phyloP scores from a whole-genome alignment of 2,329 filamentous ascomycete genomes.

The Tolypocladium endophyticum region DNA sequence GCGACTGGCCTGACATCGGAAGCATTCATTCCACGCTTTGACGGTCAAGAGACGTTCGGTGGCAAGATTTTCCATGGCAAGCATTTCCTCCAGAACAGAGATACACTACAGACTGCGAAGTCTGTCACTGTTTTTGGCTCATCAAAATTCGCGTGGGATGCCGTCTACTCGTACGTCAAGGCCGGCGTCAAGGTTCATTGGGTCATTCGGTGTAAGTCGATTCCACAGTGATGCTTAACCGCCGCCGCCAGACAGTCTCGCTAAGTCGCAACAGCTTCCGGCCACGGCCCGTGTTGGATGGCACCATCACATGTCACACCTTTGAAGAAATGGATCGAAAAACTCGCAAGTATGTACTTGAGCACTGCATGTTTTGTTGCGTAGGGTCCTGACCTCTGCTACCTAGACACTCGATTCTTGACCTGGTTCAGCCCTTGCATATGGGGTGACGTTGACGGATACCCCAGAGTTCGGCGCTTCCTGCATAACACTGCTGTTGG shows the following conservation, averaged over 20 bases:
- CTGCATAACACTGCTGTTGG: constrained; percentile 48
- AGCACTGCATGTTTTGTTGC: constrained; percentile 21
- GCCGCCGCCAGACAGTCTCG: background rate
- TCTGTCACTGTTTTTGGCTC: constrained; percentile 47
- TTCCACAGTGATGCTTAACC: background rate
- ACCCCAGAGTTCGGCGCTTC: constrained; percentile 39
- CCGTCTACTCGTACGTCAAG: constrained; percentile 49
- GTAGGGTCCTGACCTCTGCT: constrained; percentile 18
- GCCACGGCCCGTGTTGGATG: constrained; percentile 50
- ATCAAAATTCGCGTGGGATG: constrained; percentile 56
- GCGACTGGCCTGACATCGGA: constrained; percentile 46
- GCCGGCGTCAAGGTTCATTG: constrained; percentile 46
- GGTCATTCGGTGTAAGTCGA: constrained; percentile 44
- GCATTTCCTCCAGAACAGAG: constrained; percentile 30
- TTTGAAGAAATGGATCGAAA: constrained; percentile 57
- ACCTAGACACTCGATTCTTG: constrained; percentile 50
- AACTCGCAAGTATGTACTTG: constrained; percentile 41
- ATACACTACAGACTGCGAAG: constrained; percentile 29
- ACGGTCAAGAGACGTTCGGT: constrained; percentile 33
- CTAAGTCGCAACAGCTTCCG: constrained; percentile 21
- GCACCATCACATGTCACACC: constrained; percentile 53
- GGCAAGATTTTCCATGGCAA: constrained; percentile 38
- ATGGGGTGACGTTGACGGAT: constrained; percentile 57
- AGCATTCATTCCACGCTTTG: constrained; percentile 31
- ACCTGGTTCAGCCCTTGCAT: constrained; percentile 68